A percentile compares a stretch with the other conserved stretches of the same genome.
Conservation (phyloP, 2,329 filamentous ascomycete genomes). For the Aspergillus fumigatus region DNA sequence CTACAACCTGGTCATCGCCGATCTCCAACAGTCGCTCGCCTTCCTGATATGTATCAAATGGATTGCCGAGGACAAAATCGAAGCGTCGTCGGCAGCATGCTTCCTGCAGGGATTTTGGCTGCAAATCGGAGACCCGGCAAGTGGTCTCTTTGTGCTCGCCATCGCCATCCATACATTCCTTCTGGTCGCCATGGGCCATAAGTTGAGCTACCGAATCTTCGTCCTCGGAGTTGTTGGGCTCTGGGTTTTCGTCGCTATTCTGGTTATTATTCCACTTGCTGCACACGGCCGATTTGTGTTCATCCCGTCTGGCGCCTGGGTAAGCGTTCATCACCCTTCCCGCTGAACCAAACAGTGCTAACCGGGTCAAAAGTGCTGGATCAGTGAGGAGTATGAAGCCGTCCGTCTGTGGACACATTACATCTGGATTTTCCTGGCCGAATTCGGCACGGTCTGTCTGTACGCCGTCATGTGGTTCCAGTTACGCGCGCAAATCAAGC, state of each 20-base stretch:
- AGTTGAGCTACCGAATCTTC: conserved; percentile 44
- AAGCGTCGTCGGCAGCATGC: conserved; percentile 42
- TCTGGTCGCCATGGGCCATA: conserved; percentile 45
- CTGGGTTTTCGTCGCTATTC: conserved; percentile 44
- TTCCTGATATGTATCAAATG: conserved; percentile 49
- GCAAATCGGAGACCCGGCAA: conserved; percentile 49
- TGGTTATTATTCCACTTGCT: conserved; percentile 46
- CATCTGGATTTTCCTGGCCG: conserved; percentile 52
- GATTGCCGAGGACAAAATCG: conserved; percentile 42
- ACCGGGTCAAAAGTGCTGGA: conserved; percentile 21
- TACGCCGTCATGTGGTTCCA: conserved; percentile 49
- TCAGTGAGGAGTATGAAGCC: conserved; percentile 41
- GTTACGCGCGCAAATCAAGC: conserved; percentile 42
- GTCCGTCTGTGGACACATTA: conserved; percentile 51
- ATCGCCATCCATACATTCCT: conserved; percentile 53
- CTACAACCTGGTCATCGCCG: conserved; percentile 50
- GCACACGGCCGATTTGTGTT: conserved; percentile 42
- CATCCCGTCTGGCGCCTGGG: conserved; percentile 48
- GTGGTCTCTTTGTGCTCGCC: conserved; percentile 51
- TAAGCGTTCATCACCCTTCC: conserved; percentile 2
- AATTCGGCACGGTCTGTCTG: conserved; percentile 49
- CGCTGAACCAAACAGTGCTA: neutral
- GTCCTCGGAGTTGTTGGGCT: conserved; percentile 40
- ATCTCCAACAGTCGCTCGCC: conserved; percentile 50
- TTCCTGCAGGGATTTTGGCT: conserved; percentile 50